Evolutionary conservation across 2,329 filamentous ascomycete species (phyloP).

Genomic region (Aschersonia sp.): DNA sequence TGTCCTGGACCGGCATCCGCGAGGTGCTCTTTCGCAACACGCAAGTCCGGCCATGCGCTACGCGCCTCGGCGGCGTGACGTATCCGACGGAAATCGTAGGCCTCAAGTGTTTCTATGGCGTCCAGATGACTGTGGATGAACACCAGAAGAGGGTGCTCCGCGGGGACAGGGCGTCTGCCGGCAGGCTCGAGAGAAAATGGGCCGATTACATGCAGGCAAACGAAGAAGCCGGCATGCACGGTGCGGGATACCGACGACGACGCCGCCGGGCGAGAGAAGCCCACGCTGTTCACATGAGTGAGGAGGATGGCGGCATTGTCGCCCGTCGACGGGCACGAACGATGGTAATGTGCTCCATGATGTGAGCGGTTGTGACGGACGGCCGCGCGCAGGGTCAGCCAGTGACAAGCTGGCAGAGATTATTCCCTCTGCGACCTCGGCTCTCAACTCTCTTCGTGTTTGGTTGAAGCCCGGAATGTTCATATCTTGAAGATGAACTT

Average conservation of each 20-base stretch:
- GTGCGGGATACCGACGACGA: conserved; percentile 51
- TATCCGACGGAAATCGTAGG: conserved; percentile 70
- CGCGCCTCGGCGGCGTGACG: conserved; percentile 24
- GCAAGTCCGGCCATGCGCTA: conserved; percentile 43
- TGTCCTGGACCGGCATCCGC: conserved; percentile 84
- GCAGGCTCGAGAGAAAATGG: conserved; percentile 80
- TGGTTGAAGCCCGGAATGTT: no score
- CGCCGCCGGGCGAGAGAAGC: conserved; percentile 70
- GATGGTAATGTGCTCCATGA: conserved; percentile 44
- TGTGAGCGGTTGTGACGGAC: conserved; percentile 30
- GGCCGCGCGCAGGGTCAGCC: no score
- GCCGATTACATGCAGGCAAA: conserved; percentile 85
- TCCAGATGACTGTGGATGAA: conserved; percentile 89
- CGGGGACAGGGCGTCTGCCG: conserved; percentile 61
- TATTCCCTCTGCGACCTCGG: no score
- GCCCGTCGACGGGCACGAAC: conserved; percentile 50
- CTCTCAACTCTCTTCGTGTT: no score
- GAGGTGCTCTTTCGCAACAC: conserved; percentile 79
- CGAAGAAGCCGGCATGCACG: conserved; percentile 64
- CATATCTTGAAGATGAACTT: no score
- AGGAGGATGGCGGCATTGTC: conserved; percentile 53
- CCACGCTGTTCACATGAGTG: conserved; percentile 63
- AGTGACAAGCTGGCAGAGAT: no score
- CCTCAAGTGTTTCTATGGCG: conserved; percentile 88
- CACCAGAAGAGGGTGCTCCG: conserved; percentile 74